A percentile compares a stretch with the other conserved stretches of the same genome.
Conservation (phyloP, 2,329 filamentous ascomycete species). For the Lachnellula willkommii region DNA sequence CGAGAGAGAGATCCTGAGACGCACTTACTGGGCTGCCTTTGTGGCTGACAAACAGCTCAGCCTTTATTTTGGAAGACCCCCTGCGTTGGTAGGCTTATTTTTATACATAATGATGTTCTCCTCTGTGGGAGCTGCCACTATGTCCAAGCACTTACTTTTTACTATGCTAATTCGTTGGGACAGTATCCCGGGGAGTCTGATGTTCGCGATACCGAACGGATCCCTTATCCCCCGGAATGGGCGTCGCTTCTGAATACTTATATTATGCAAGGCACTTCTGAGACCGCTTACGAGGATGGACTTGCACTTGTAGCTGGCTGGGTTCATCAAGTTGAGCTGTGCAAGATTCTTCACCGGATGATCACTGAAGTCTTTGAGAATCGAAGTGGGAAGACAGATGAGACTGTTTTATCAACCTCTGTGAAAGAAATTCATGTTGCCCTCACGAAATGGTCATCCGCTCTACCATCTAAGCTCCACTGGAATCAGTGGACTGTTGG, state of each 20-base stretch:
- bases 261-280: slow-evolving; percentile 39
- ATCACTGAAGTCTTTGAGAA: slow-evolving; percentile 49
- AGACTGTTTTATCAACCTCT: slow-evolving; percentile 38
- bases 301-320: slow-evolving; percentile 41
- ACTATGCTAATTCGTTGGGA: too few species aligned
- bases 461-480: slow-evolving; percentile 42
- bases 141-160: too few species aligned
- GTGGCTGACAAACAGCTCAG: slow-evolving; percentile 47
- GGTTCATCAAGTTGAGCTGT: slow-evolving; percentile 43
- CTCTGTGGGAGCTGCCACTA: too few species aligned
- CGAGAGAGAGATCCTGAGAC: slow-evolving; percentile 44
- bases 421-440: slow-evolving; percentile 43
- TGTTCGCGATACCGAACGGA: slow-evolving; percentile 43
- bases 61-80: slow-evolving; percentile 46
- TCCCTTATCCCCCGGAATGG: slow-evolving; percentile 47
- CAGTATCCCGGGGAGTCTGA: slow-evolving; percentile 43
- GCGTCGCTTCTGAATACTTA: slow-evolving; percentile 44
- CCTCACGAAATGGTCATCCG: slow-evolving; percentile 42
- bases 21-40: slow-evolving; percentile 48
- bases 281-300: slow-evolving; percentile 44
- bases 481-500: slow-evolving; percentile 49
- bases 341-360: slow-evolving; percentile 45
- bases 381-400: slow-evolving; percentile 37
- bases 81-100: slow-evolving; percentile 32
- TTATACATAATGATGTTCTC: too few species aligned